These are phyloP conservation scores for Aspergillus sp. DNA, from an alignment of 2,329 filamentous ascomycete species.

Conservation along the genomic window DNA sequence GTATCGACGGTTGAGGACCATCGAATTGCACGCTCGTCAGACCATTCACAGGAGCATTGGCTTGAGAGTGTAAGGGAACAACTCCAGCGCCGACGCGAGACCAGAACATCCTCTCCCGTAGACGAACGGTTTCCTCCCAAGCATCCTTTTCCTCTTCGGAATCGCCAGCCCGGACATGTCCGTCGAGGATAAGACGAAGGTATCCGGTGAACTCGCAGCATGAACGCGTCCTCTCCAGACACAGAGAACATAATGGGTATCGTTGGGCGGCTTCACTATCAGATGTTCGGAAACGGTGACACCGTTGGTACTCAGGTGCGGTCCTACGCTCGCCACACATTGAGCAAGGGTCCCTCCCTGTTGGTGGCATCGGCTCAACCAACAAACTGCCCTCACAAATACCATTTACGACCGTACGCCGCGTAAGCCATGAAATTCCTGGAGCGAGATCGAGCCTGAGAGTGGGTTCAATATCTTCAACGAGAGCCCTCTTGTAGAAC, in stretches of 20 bases:
- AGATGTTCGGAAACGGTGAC: slow-evolving; percentile 80
- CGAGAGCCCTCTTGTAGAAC: slow-evolving; percentile 84
- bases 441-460: slow-evolving; percentile 82
- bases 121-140: slow-evolving; percentile 88
- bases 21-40: neutral
- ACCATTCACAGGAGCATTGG: slow-evolving; percentile 13
- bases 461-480: slow-evolving; percentile 92
- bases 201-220: slow-evolving; percentile 93
- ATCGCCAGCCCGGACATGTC: slow-evolving; percentile 78
- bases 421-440: slow-evolving; percentile 86
- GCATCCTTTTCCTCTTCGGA: slow-evolving; percentile 77
- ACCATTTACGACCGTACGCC: slow-evolving; percentile 73
- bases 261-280: slow-evolving; percentile 81
- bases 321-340: slow-evolving; percentile 80
- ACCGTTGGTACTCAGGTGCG: slow-evolving; percentile 64
- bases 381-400: slow-evolving; percentile 80
- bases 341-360: slow-evolving; percentile 62
- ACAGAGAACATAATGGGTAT: slow-evolving; percentile 86
- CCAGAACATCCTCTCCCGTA: slow-evolving; percentile 98
- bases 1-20: neutral
- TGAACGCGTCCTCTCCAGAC: slow-evolving; percentile 72
- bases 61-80: slow-evolving; percentile 53
- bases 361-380: slow-evolving; percentile 75
- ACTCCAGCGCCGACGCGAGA: slow-evolving; percentile 85
- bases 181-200: slow-evolving; percentile 82